Evolutionary conservation across 2,329 filamentous ascomycete genomes (phyloP).

Genomic region (Xylaria sp.): DNA sequence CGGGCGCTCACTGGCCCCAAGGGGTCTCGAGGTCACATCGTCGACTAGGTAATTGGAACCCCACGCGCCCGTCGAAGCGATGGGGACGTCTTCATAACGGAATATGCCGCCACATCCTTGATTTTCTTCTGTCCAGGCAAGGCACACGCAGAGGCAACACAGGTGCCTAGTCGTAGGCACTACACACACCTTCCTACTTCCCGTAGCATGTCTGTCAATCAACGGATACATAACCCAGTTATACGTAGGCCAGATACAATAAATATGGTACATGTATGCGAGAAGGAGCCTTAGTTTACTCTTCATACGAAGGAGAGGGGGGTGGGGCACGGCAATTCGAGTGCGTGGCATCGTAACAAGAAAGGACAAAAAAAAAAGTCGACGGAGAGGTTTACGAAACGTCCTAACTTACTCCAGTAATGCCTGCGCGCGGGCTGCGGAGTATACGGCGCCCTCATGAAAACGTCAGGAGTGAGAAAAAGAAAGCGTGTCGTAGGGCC

Average conservation of each 20-base stretch:
- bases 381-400: not conserved
- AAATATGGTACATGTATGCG: not conserved
- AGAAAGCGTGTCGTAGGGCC: conserved; percentile 16
- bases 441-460: not conserved
- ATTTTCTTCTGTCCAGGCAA: not conserved
- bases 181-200: too few relatives aligned
- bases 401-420: not conserved
- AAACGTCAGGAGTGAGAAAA: too few relatives aligned
- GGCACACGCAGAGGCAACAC: too few relatives aligned
- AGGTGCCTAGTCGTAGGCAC: too few relatives aligned
- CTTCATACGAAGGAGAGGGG: too few relatives aligned
- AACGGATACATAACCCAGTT: too few relatives aligned
- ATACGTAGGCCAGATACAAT: too few relatives aligned
- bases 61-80: not conserved
- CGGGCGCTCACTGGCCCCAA: too few relatives aligned
- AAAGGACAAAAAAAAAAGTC: not conserved
- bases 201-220: too few relatives aligned
- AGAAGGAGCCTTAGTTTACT: too few relatives aligned
- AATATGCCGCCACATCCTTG: not conserved
- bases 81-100: not conserved
- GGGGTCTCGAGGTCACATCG: not conserved
- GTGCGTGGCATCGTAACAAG: too few relatives aligned
- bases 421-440: not conserved
- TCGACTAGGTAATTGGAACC: not conserved
- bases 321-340: not conserved